These are phyloP conservation scores for Populus tremula DNA, from an alignment of 345 rosid species.

Conservation along the genomic window DNA sequence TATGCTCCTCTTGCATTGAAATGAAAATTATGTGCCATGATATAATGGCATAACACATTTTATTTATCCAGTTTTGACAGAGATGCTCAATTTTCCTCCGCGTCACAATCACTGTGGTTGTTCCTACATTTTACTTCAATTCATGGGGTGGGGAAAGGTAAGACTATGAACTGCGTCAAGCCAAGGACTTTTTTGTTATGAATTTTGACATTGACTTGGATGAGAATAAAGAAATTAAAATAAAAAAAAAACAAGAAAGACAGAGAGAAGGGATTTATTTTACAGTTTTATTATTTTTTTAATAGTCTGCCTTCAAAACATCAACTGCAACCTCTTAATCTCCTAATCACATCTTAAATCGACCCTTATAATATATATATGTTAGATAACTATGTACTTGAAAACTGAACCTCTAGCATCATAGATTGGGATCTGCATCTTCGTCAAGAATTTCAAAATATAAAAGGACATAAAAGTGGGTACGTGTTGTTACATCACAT, in stretches of 20 bases:
- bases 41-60: neutral
- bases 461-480: neutral
- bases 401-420: too few species aligned
- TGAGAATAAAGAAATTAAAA: too few species aligned
- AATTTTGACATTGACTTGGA: too few species aligned
- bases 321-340: too few species aligned
- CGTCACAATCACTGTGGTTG: neutral
- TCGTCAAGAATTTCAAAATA: neutral
- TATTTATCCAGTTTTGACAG: neutral
- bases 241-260: too few species aligned
- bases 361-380: too few species aligned
- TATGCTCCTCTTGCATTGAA: neutral
- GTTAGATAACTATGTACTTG: too few species aligned
- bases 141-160: neutral
- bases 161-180: neutral
- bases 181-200: neutral
- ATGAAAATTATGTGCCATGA: conserved; percentile 8
- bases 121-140: neutral
- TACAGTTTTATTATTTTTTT: too few species aligned
- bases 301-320: too few species aligned
- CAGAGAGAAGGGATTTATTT: too few species aligned
- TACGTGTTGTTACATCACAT: conserved; percentile 22
- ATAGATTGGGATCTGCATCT: neutral
- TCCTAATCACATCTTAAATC: too few species aligned
- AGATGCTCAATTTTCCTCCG: neutral